Evolutionary conservation across 257 asterid species (phyloP).

Genomic region (Solanum paucissectum): DNA sequence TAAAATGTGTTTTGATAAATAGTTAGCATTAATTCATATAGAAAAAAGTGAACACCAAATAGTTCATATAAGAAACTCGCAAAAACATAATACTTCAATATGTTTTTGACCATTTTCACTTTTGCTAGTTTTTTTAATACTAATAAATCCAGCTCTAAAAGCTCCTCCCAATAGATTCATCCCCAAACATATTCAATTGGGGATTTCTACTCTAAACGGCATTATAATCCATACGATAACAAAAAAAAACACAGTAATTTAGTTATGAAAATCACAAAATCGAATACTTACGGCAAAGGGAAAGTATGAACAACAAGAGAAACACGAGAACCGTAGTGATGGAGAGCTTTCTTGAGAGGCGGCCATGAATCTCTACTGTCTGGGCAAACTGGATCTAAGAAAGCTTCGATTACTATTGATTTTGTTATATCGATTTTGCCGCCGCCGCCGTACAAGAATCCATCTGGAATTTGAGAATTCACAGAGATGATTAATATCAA

Average conservation of each 20-base stretch:
- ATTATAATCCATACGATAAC: not conserved
- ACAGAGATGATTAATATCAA: not conserved
- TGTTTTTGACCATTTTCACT: too few species aligned
- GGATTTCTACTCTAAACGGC: not conserved
- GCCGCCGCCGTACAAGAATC: slow-evolving; percentile 54
- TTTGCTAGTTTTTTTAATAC: not conserved
- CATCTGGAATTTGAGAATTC: slow-evolving; percentile 34
- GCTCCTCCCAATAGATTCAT: not conserved
- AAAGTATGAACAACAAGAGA: slow-evolving; percentile 48
- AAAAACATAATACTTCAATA: not conserved
- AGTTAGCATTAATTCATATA: not conserved
- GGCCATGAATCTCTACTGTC: slow-evolving; percentile 86
- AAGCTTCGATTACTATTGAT: slow-evolving; percentile 60
- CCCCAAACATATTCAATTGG: not conserved
- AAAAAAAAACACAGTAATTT: not conserved
- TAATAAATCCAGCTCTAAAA: not conserved
- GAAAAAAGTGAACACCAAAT: not conserved
- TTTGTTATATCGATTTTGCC: slow-evolving; percentile 1
- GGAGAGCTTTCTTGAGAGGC: slow-evolving; percentile 48
- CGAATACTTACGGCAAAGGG: slow-evolving; percentile 52
- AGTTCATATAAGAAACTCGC: not conserved
- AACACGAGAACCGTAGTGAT: slow-evolving; percentile 37
- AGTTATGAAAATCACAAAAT: not conserved
- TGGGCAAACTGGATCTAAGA: slow-evolving; percentile 89
- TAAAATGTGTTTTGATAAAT: too few species aligned